Evolutionary conservation across 2,329 filamentous ascomycete genomes (phyloP).

Genomic region (Cyphellophora attinorum): DNA sequence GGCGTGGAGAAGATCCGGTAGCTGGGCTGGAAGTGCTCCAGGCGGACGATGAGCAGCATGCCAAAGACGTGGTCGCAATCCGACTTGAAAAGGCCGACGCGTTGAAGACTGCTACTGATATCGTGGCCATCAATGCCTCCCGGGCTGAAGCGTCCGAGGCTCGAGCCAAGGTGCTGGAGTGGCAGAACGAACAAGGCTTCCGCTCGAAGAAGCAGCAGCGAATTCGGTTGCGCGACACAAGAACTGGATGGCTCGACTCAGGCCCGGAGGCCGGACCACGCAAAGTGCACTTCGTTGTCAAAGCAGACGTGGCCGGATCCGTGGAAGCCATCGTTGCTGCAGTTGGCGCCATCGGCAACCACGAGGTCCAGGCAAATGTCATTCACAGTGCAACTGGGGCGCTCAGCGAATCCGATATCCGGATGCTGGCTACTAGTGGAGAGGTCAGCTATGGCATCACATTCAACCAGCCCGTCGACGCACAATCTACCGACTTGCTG

Average conservation of each 20-base stretch:
- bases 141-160: conserved; percentile 52
- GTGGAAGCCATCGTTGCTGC: conserved; percentile 80
- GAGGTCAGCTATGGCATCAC: conserved; percentile 70
- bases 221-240: conserved; percentile 1
- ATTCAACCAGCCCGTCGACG: conserved; percentile 69
- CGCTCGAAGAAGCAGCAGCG: conserved; percentile 13
- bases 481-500: conserved; percentile 60
- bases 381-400: conserved; percentile 69
- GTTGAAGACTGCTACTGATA: conserved; percentile 54
- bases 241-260: conserved; percentile 21
- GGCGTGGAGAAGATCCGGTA: conserved; percentile 67
- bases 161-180: conserved; percentile 31
- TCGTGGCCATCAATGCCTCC: conserved; percentile 66
- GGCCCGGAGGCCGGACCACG: conserved; percentile 26
- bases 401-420: conserved; percentile 77
- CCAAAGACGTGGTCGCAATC: conserved; percentile 68
- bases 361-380: conserved; percentile 69
- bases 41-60: conserved; percentile 66
- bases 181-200: conserved; percentile 25
- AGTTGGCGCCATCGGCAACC: conserved; percentile 69
- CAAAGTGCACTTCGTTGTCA: conserved; percentile 73
- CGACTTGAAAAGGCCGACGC: conserved; percentile 63
- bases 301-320: conserved; percentile 87
- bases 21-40: conserved; percentile 85
- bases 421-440: conserved; percentile 60